Evolutionary conservation across 2,329 filamentous ascomycete genomes (phyloP), one percentile per base, ranked within the genome.

Genomic region (Microdochium nivale): DNA sequence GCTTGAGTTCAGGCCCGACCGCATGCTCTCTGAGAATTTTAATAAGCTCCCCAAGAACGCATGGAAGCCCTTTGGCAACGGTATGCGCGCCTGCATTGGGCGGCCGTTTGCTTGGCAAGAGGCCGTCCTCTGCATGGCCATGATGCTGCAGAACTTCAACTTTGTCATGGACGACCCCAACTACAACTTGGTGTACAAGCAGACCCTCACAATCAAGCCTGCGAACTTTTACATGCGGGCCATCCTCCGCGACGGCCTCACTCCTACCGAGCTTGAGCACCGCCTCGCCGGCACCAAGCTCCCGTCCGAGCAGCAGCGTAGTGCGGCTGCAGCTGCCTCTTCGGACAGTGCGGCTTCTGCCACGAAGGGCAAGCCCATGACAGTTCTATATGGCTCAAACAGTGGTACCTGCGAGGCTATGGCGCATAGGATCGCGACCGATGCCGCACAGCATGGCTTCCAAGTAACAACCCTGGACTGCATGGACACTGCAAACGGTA

Each of bases 61-160:
- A 30, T 86, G 81, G 83, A 87, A 87, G 67, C 85, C 87, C 2
- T 91, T 90, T 58, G 88, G 87, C 1, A 86, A 87, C 53, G 87
- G 87, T 1, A 73, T 78, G 55, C 72, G 87, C 50, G 83, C 73
- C 1, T 91, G 87, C 58, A 90, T 90, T 54, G 87, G 87, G 3
- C 72, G 86, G 1, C 75, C 80, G 0, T 90, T 90, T 62, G 86
- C 87, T 1, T 87, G 83, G 83, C 87, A 91, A 61, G 87, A 91
- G 66, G 75, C 78, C 2, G 62, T 86, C 4, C 67, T 88, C 1
- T 75, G 77, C 9, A 71, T 83, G 58, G 74, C 73, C 1, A 71
- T 80, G 56, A 62, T 84, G 13, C 65, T 86, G 21, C 81, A 84
- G 59, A 81, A 78, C 55, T 84, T 85, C 65, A 75, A 84, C 55